Percentiles rank a stretch among this genome's conserved stretches.
phyloP scores from a whole-genome alignment of 148 eudicot species.

The Chenopodium quinoa region DNA sequence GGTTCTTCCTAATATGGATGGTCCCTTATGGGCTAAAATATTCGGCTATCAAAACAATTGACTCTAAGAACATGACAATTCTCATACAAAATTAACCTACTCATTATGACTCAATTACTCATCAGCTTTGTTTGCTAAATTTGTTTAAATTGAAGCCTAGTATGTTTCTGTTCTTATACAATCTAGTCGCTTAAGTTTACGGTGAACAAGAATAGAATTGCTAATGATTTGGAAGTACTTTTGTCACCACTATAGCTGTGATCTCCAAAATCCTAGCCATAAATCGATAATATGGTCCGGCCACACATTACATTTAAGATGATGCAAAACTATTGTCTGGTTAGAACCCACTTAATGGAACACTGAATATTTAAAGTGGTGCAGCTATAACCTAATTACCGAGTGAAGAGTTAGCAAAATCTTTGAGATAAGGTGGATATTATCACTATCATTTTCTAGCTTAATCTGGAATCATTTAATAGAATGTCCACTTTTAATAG shows the following conservation, averaged over 20 bases:
- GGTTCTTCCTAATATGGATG: slow-evolving; percentile 15
- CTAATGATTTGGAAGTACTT: neutral
- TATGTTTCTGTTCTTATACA: neutral
- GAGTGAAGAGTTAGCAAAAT: slow-evolving; percentile 2
- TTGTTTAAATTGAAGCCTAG: neutral
- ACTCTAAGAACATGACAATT: neutral
- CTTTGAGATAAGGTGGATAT: slow-evolving; percentile 17
- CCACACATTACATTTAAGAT: neutral
- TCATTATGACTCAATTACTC: neutral
- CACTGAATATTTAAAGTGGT: neutral
- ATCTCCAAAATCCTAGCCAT: neutral
- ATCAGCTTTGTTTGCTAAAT: neutral
- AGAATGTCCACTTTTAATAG: slow-evolving; percentile 17
- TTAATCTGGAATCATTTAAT: slow-evolving; percentile 17
- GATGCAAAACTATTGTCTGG: neutral
- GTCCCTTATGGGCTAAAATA: slow-evolving; percentile 8
- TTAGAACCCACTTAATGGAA: neutral
- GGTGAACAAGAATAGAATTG: neutral
- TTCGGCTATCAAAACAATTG: slow-evolving; percentile 1
- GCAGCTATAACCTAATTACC: neutral
- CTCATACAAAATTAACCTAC: neutral
- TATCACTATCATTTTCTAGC: slow-evolving; percentile 19
- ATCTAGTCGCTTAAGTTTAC: too few species aligned
- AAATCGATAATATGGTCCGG: neutral
- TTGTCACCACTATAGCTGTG: neutral